Conservation (phyloP, 2,329 filamentous ascomycete genomes). For the Arthroderma sp. region DNA sequence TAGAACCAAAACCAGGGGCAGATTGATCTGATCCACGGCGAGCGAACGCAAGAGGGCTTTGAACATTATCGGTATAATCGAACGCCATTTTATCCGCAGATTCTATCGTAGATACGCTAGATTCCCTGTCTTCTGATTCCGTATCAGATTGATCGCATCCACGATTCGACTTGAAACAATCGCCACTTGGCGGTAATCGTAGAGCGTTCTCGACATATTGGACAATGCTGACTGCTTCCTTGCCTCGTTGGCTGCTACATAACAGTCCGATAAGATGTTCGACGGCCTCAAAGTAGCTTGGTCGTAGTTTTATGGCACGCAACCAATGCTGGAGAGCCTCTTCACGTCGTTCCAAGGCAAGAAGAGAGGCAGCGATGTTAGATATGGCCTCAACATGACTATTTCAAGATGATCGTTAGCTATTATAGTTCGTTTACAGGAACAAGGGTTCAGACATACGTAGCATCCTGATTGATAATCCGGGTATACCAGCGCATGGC, state of each 20-base stretch:
- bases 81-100: slow-evolving; percentile 46
- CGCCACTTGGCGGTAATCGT: slow-evolving; percentile 39
- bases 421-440: background rate
- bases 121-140: slow-evolving; percentile 43
- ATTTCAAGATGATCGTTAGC: slow-evolving; percentile 19
- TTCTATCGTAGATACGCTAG: slow-evolving; percentile 40
- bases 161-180: slow-evolving; percentile 40
- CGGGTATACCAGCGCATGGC: slow-evolving; percentile 41
- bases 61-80: slow-evolving; percentile 42
- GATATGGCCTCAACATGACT: slow-evolving; percentile 88
- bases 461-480: slow-evolving; percentile 47
- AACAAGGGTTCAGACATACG: slow-evolving; percentile 29
- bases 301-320: slow-evolving; percentile 67
- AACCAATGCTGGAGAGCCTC: slow-evolving; percentile 83
- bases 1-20: slow-evolving; percentile 55
- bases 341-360: slow-evolving; percentile 66
- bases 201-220: slow-evolving; percentile 68
- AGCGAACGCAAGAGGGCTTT: slow-evolving; percentile 19
- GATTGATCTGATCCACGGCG: slow-evolving; percentile 21
- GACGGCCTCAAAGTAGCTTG: slow-evolving; percentile 84
- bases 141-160: slow-evolving; percentile 49
- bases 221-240: slow-evolving; percentile 79
- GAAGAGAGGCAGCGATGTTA: slow-evolving; percentile 78
- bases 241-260: slow-evolving; percentile 66
- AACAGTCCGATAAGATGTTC: slow-evolving; percentile 85